phyloP scores from a whole-genome alignment of 202 grass and related monocot genomes.

The Panicum hallii region DNA sequence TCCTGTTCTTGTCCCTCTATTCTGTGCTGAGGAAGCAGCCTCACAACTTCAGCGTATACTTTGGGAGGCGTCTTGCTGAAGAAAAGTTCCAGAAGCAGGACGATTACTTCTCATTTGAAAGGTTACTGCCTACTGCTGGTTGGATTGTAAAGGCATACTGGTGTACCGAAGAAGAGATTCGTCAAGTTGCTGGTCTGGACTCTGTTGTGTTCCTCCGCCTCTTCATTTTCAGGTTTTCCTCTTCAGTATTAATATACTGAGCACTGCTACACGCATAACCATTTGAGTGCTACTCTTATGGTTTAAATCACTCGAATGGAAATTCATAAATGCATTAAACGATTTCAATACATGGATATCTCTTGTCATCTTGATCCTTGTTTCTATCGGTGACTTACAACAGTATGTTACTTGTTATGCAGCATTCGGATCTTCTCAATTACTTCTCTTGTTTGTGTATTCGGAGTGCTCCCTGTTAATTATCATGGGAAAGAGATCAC shows the following conservation, averaged over 20 bases:
- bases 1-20: conserved; percentile 76
- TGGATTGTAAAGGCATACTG: conserved; percentile 93
- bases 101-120: conserved; percentile 70
- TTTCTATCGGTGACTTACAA: conserved; percentile 7
- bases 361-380: neutral
- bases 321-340: conserved; percentile 3
- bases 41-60: conserved; percentile 80
- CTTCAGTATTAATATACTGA: neutral
- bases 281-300: neutral
- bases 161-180: conserved; percentile 86
- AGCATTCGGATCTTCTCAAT: conserved; percentile 97
- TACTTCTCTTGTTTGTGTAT: conserved; percentile 70
- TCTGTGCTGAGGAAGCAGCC: conserved; percentile 92
- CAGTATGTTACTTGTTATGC: conserved; percentile 20
- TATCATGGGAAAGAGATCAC: conserved; percentile 86
- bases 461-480: conserved; percentile 86
- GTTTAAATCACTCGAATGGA: neutral
- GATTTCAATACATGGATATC: neutral
- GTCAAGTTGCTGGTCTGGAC: conserved; percentile 75
- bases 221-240: conserved; percentile 86
- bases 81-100: conserved; percentile 52
- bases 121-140: conserved; percentile 74
- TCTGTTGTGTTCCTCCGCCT: conserved; percentile 88
- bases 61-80: conserved; percentile 70
- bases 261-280: neutral